These are phyloP conservation scores for Vigna trinervia DNA, from an alignment of 306 rosid species.

Conservation along the genomic window DNA sequence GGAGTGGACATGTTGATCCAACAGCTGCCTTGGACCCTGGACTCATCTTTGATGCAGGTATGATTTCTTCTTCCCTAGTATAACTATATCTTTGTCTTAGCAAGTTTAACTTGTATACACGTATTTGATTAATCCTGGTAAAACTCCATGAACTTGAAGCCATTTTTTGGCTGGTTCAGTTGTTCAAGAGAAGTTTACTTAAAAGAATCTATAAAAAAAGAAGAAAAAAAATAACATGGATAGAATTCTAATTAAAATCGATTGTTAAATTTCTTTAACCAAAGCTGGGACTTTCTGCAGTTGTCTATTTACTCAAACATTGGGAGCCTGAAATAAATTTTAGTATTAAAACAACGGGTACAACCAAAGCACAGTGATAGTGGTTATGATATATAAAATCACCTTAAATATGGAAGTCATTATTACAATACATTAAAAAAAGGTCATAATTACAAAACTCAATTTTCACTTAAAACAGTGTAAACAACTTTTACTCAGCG, in stretches of 20 bases:
- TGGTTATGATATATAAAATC: background rate
- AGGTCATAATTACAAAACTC: background rate
- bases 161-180: constrained; percentile 22
- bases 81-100: background rate
- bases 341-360: constrained; percentile 4
- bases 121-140: constrained; percentile 9
- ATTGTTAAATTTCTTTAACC: background rate
- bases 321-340: constrained; percentile 10
- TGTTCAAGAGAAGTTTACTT: constrained; percentile 3
- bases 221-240: background rate
- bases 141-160: background rate
- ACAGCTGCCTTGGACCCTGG: constrained; percentile 98
- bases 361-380: background rate
- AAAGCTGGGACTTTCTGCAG: background rate
- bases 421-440: too few species aligned
- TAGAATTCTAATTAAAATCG: background rate
- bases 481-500: background rate
- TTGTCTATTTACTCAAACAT: constrained; percentile 19
- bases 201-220: background rate
- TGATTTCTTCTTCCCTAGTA: constrained; percentile 28
- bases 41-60: constrained; percentile 95
- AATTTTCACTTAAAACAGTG: background rate
- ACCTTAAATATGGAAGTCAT: background rate
- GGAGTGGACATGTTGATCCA: constrained; percentile 97
- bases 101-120: constrained; percentile 9